Base-by-base conservation (phyloP, 441 rosid species). In the Corymbia calophylla region DNA sequence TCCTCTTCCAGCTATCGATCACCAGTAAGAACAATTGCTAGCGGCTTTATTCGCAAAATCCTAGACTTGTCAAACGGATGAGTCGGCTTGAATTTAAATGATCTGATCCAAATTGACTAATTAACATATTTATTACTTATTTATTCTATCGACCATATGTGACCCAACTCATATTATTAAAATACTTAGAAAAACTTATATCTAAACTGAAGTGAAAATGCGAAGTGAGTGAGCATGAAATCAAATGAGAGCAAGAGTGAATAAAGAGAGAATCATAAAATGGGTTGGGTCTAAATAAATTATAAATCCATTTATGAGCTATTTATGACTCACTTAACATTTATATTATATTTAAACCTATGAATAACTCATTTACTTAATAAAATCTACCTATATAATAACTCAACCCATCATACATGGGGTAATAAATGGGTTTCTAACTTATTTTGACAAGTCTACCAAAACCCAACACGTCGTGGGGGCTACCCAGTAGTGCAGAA, bases 61-160 rank as follows among this genome's bases (percentile, higher is more conserved):
- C 62, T 56, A 23, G 13, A 56, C 29, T 2, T 56, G 25, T 23
- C 29, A 23, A 56, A 56, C 9, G 13, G 29, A 5, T 0, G 6
- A 27, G 21, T 56, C 0, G 9, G 2, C 0, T 56, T 1, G 0
- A 27, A 12, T 56, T 2, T 4, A 56, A 56, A 21, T 56, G 0
- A 0, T 56, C 21, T 2, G 2, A 56, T 0, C 12, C 62, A 56
- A 54, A 56, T 56, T 4, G 13, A 56, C 0, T 3, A 0, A 56
- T 56, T 0, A 56, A 56, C 9, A 19, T 1, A n/a, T 56, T 56
- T 56, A 21, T 56, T 2, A 56, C 13, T 56, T 6, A 56, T 56
- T 23, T 56, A 56, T 9, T 56, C 5, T 56, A 58, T 58, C 10
- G 25, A 58, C 25, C 6, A 58, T 58, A 4, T 58, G 0, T 6